These are phyloP conservation scores for Ambrosia hybrid DNA, from an alignment of 140 eudicot genomes.

Conservation along the genomic window DNA sequence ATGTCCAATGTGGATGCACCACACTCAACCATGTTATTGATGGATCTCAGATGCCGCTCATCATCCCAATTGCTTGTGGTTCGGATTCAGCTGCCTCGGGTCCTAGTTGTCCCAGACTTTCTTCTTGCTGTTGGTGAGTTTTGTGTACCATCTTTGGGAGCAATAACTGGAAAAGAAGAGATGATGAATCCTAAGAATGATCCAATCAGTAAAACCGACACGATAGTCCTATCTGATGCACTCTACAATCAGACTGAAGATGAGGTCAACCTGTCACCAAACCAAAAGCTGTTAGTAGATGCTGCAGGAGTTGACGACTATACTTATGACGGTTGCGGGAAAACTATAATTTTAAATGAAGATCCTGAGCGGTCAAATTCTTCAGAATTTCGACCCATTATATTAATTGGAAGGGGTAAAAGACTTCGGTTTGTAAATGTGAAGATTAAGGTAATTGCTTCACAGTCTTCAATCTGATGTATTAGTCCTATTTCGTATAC, in stretches of 20 bases:
- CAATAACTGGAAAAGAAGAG: constrained; percentile 92
- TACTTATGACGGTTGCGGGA: constrained; percentile 88
- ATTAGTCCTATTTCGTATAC: neutral
- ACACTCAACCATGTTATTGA: constrained; percentile 79
- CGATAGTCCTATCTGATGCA: constrained; percentile 56
- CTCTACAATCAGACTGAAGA: constrained; percentile 79
- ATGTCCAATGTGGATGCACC: constrained; percentile 49
- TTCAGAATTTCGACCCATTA: constrained; percentile 62
- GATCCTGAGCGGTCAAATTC: constrained; percentile 51
- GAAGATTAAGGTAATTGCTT: constrained; percentile 70
- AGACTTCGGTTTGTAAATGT: constrained; percentile 80
- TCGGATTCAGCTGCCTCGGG: constrained; percentile 86
- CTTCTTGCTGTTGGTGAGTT: constrained; percentile 90
- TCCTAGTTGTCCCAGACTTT: constrained; percentile 94
- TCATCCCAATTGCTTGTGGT: constrained; percentile 80
- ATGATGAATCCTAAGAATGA: constrained; percentile 90
- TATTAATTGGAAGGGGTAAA: constrained; percentile 90
- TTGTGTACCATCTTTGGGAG: constrained; percentile 88
- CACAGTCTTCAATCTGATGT: neutral
- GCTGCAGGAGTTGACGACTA: constrained; percentile 80
- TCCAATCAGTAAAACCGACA: constrained; percentile 61
- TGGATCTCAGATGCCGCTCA: constrained; percentile 81
- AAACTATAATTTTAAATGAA: constrained; percentile 53
- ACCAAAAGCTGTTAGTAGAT: constrained; percentile 75
- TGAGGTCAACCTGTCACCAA: constrained; percentile 64